Evolutionary conservation across 805 yeast species (phyloP).

Genomic region (Tetrapisispora namnaoensis): DNA sequence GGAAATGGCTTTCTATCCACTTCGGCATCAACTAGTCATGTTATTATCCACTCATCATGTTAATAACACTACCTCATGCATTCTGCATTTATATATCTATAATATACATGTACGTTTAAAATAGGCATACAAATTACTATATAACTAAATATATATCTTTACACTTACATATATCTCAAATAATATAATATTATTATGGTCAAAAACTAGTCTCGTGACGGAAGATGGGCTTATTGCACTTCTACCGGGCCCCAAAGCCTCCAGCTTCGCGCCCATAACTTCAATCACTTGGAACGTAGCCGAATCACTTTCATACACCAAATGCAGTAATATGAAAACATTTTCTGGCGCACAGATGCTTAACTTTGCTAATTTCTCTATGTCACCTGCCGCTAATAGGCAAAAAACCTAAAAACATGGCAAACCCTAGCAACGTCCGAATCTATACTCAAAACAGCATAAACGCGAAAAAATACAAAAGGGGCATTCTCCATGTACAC

Average conservation of each 20-base stretch:
- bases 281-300: not conserved
- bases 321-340: not conserved
- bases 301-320: too few species aligned
- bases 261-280: not conserved
- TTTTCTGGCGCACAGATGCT: not conserved
- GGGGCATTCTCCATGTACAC: too few species aligned
- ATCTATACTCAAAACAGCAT: not conserved
- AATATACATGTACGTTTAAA: too few species aligned
- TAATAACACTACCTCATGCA: not conserved
- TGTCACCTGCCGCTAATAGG: too few species aligned
- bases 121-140: too few species aligned
- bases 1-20: not conserved
- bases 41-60: not conserved
- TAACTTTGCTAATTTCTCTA: not conserved
- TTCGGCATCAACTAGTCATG: not conserved
- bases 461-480: not conserved
- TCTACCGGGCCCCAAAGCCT: too few species aligned
- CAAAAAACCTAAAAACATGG: too few species aligned
- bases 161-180: not conserved
- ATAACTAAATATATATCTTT: not conserved
- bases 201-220: not conserved
- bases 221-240: too few species aligned
- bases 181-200: not conserved
- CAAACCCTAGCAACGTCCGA: not conserved
- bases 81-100: too few species aligned